Evolutionary conservation across 2,329 filamentous ascomycete species (phyloP), one percentile per base, ranked within the genome.

Genomic region (Fusarium compactum): DNA sequence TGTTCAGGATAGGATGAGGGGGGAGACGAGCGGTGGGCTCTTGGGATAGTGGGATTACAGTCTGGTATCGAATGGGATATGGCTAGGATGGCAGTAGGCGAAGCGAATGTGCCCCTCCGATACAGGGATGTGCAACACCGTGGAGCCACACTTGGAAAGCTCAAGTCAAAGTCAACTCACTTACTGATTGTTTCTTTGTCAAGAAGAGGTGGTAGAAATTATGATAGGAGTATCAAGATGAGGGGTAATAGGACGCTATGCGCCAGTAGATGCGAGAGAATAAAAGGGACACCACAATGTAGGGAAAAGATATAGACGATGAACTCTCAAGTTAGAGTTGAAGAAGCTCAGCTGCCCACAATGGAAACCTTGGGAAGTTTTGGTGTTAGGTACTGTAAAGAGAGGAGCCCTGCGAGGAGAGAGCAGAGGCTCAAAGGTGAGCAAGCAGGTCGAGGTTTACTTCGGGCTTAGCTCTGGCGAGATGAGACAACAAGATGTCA

Each of bases 61-160:
- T 60, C 47, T 40, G 32, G 57, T 20, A 45, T 62, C 45, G 46
- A 58, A 62, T 69, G 67, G 59, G 60, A 62, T 61, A 63, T 55
- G 54, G 53, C 47, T 66, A 57, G 55, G 50, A 70, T 66, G 54
- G 58, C 54, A 65, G 67, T 75, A 57, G 73, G 73, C 59, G 60
- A 75, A 75, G 73, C 73, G 73, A 75, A 75, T 50, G 71, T 75
- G 73, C 73, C 73, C 73, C 73, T 75, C 73, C 62, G 67, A 58
- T 67, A 73, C 73, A 75, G 71, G 73, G 73, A 69, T 75, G 67
- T 65, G 55, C 51, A 69, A 70, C 51, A 61, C 62, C 72, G 68
- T 74, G 72, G 72, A 72, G 72, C 72, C 72, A 74, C 72, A 72
- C 55, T 67, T 60, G 55, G 27, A 67, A 62, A 62, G 69, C 69